phyloP scores from a whole-genome alignment of 768 basidiomycete genomes.

The Suillus discolor region DNA sequence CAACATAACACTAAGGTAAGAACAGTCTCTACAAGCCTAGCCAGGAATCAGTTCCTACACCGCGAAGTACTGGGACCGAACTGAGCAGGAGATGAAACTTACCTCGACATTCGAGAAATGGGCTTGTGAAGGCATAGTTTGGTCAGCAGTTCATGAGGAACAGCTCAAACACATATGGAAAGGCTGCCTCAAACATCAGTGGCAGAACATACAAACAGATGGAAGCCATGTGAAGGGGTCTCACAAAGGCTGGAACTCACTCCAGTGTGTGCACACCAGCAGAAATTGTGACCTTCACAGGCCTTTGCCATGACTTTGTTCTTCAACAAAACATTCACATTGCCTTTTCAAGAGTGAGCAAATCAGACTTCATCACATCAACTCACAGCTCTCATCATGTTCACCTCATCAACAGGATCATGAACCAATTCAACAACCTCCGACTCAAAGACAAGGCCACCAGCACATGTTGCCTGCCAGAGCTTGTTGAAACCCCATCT shows the following conservation, averaged over 20 bases:
- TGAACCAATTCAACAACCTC: slow-evolving; percentile 17
- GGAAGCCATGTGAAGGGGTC: slow-evolving; percentile 32
- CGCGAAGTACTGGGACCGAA: slow-evolving; percentile 21
- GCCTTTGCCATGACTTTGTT: slow-evolving; percentile 25
- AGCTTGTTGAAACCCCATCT: neutral
- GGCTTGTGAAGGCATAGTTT: slow-evolving; percentile 15
- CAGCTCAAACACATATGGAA: slow-evolving; percentile 31
- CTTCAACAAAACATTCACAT: slow-evolving; percentile 23
- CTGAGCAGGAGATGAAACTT: slow-evolving; percentile 21
- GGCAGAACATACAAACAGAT: slow-evolving; percentile 24
- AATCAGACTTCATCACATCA: slow-evolving; percentile 15
- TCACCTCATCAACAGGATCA: slow-evolving; percentile 20
- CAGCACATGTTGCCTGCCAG: neutral
- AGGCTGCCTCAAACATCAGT: slow-evolving; percentile 26
- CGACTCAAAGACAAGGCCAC: neutral
- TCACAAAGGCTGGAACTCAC: slow-evolving; percentile 32
- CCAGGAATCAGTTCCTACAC: no score
- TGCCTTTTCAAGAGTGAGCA: neutral
- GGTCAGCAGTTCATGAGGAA: slow-evolving; percentile 25
- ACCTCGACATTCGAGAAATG: slow-evolving; percentile 17
- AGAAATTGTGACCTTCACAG: slow-evolving; percentile 21
- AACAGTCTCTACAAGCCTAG: no score
- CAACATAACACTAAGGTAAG: no score
- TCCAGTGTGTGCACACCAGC: slow-evolving; percentile 22
- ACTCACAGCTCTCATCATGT: slow-evolving; percentile 29